phyloP scores from a whole-genome alignment of 805 yeast species.

The Torulaspora microellipsoides region DNA sequence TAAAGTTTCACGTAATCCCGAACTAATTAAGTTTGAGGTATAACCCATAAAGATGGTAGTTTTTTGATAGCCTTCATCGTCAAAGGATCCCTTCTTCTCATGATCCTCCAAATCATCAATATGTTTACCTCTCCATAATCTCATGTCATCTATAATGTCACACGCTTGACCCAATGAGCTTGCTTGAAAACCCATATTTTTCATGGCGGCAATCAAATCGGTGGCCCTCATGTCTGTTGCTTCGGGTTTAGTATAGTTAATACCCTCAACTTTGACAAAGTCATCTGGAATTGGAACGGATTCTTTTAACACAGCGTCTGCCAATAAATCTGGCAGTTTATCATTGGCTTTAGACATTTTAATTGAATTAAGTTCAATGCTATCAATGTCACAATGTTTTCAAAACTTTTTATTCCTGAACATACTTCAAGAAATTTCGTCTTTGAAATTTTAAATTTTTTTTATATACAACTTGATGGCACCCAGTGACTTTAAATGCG shows the following conservation, averaged over 20 bases:
- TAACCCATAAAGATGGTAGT: slow-evolving; percentile 93
- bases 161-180: slow-evolving; percentile 81
- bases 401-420: too few species aligned
- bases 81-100: slow-evolving; percentile 68
- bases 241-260: slow-evolving; percentile 78
- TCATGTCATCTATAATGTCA: slow-evolving; percentile 88
- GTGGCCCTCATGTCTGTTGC: slow-evolving; percentile 75
- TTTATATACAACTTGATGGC: neutral
- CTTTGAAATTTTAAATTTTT: neutral
- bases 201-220: slow-evolving; percentile 78
- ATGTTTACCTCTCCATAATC: slow-evolving; percentile 86
- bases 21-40: slow-evolving; percentile 91
- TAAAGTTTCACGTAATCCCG: slow-evolving; percentile 89
- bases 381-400: too few species aligned
- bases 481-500: too few species aligned
- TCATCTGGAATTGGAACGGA: slow-evolving; percentile 83
- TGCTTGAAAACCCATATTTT: slow-evolving; percentile 96
- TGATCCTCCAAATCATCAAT: slow-evolving; percentile 64
- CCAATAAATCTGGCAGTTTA: slow-evolving; percentile 63
- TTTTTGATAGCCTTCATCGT: slow-evolving; percentile 71
- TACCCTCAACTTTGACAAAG: slow-evolving; percentile 76
- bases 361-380: too few species aligned
- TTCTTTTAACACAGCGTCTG: slow-evolving; percentile 86
- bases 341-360: slow-evolving; percentile 37
- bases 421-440: neutral